Percentiles rank a stretch among this genome's conserved stretches.
Evolutionary conservation across 345 rosid genomes (phyloP).

Genomic region (Populus deltoides): DNA sequence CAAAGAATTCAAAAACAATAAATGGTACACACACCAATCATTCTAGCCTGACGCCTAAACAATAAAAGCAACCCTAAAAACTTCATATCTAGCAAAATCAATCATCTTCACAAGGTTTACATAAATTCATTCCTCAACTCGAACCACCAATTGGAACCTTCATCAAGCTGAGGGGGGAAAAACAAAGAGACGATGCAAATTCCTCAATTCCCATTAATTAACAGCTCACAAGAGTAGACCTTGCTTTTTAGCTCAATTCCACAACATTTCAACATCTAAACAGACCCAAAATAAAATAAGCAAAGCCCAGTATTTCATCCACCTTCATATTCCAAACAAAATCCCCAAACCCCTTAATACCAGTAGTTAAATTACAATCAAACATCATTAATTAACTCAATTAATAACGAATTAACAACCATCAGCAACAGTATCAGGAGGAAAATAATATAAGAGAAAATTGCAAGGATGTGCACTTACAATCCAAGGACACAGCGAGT

Average conservation of each 20-base stretch:
- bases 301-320: background rate
- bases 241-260: background rate
- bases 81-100: background rate
- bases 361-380: background rate
- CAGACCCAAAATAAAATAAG: background rate
- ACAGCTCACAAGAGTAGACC: background rate
- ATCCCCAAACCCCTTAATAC: background rate
- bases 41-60: background rate
- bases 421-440: background rate
- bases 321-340: background rate
- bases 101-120: background rate
- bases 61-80: background rate
- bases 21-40: background rate
- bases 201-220: background rate
- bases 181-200: background rate
- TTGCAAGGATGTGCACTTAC: slow-evolving; percentile 37
- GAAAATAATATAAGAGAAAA: background rate
- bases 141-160: background rate
- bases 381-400: background rate
- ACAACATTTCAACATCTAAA: background rate
- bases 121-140: background rate
- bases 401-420: background rate
- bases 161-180: background rate
- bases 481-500: slow-evolving; percentile 91
- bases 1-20: background rate